Percentiles rank a stretch among this genome's conserved stretches.
phyloP scores from a whole-genome alignment of 1,139 yeast genomes.

The Yamadazyma kanchanaburiensis region DNA sequence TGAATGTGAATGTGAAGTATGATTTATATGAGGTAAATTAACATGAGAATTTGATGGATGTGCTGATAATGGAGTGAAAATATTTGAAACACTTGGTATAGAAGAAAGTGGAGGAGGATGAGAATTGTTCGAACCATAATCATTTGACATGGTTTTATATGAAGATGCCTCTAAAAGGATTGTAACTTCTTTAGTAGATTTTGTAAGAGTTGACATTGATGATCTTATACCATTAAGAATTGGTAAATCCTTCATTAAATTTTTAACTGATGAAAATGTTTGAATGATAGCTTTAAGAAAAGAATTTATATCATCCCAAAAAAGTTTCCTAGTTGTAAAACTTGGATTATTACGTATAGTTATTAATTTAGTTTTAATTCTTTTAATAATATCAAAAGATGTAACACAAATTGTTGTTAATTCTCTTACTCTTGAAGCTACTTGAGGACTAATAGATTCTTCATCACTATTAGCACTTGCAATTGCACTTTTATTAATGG shows the following conservation, averaged over 20 bases:
- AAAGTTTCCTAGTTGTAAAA: constrained; percentile 56
- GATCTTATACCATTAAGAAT: constrained; percentile 76
- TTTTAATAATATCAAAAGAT: constrained; percentile 76
- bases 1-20: constrained; percentile 12
- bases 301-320: constrained; percentile 85
- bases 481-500: constrained; percentile 69
- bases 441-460: constrained; percentile 21
- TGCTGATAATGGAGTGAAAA: constrained; percentile 32
- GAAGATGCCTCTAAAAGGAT: constrained; percentile 63
- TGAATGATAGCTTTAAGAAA: constrained; percentile 81
- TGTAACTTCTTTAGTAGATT: constrained; percentile 88
- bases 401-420: constrained; percentile 73
- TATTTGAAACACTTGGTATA: constrained; percentile 32
- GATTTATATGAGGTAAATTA: constrained; percentile 2
- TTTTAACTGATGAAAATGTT: constrained; percentile 78
- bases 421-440: constrained; percentile 70
- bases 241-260: constrained; percentile 78
- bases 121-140: constrained; percentile 15
- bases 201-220: constrained; percentile 75
- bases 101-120: constrained; percentile 26
- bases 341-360: constrained; percentile 50
- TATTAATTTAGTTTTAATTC: constrained; percentile 56
- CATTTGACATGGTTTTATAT: constrained; percentile 34
- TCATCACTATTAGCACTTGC: constrained; percentile 18
- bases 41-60: constrained; percentile 21